A percentile compares a stretch with the other conserved stretches of the same genome.
Conservation (phyloP, 345 rosid species). For the Salix udensis region DNA sequence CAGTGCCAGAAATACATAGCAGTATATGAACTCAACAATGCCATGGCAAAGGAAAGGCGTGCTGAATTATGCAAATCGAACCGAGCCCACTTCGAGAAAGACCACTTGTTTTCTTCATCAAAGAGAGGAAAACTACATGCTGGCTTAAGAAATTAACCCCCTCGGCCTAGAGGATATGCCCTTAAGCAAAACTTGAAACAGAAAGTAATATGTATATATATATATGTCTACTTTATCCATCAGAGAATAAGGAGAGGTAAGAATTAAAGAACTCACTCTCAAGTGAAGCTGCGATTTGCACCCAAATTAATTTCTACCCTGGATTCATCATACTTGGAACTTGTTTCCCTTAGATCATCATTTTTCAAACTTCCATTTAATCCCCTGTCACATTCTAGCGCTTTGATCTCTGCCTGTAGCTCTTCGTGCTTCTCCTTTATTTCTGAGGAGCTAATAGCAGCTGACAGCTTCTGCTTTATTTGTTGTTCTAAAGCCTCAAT, state of each 20-base stretch:
- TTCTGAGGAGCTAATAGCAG: constrained; percentile 50
- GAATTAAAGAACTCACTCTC: constrained; percentile 31
- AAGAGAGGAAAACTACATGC: not conserved
- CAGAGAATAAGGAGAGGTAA: not conserved
- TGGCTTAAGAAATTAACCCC: not conserved
- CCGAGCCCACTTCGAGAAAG: not conserved
- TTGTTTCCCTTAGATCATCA: constrained; percentile 11
- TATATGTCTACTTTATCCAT: not conserved
- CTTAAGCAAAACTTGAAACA: not conserved
- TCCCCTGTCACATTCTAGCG: constrained; percentile 31
- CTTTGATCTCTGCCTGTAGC: constrained; percentile 46
- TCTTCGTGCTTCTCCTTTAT: constrained; percentile 53
- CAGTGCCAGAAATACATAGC: not conserved
- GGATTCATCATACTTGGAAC: constrained; percentile 28
- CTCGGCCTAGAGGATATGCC: not conserved
- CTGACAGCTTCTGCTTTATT: constrained; percentile 54
- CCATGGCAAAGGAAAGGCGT: not conserved
- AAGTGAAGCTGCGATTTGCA: constrained; percentile 47
- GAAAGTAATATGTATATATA: not conserved
- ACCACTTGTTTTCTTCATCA: not conserved
- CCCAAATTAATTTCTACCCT: constrained; percentile 45
- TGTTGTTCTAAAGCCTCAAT: constrained; percentile 57
- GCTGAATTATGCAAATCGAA: not conserved
- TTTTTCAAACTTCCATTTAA: constrained; percentile 38
- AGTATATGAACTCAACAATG: not conserved